Percentiles rank a stretch among this genome's conserved stretches.
Conservation (phyloP, 768 basidiomycete genomes). For the Serendipita vermifera region DNA sequence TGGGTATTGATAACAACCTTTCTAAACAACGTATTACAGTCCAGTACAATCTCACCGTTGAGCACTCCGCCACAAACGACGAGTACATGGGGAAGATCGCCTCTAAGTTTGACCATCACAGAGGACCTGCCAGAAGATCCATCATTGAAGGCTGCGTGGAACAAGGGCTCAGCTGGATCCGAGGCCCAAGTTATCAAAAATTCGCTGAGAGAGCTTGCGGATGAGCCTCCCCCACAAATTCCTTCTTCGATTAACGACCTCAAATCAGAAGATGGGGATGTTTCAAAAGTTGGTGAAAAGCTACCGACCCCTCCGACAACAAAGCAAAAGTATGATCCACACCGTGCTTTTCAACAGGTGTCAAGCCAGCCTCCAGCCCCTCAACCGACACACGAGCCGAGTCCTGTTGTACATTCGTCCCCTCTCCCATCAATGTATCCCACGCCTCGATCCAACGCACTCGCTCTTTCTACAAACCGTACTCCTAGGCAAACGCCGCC, state of each 20-base stretch:
- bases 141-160: slow-evolving; percentile 74
- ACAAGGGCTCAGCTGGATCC: slow-evolving; percentile 53
- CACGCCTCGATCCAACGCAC: not conserved
- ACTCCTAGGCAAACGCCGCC: slow-evolving; percentile 3
- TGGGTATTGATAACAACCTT: too few relatives aligned
- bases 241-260: slow-evolving; percentile 76
- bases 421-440: not conserved
- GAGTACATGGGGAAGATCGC: slow-evolving; percentile 24
- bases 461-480: not conserved
- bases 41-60: too few relatives aligned
- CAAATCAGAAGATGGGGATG: slow-evolving; percentile 75
- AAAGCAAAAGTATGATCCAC: slow-evolving; percentile 72
- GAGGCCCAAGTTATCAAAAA: slow-evolving; percentile 55
- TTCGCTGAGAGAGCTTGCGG: slow-evolving; percentile 71
- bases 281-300: slow-evolving; percentile 27
- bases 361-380: slow-evolving; percentile 25
- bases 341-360: slow-evolving; percentile 77
- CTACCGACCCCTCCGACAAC: slow-evolving; percentile 47
- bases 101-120: slow-evolving; percentile 45
- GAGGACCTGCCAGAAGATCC: slow-evolving; percentile 45
- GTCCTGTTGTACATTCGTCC: not conserved
- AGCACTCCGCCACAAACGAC: slow-evolving; percentile 13
- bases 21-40: too few relatives aligned
- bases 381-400: not conserved
- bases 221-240: slow-evolving; percentile 57